Base-by-base conservation (phyloP, 2,329 filamentous ascomycete genomes). In the Plenodomus tracheiphilus region DNA sequence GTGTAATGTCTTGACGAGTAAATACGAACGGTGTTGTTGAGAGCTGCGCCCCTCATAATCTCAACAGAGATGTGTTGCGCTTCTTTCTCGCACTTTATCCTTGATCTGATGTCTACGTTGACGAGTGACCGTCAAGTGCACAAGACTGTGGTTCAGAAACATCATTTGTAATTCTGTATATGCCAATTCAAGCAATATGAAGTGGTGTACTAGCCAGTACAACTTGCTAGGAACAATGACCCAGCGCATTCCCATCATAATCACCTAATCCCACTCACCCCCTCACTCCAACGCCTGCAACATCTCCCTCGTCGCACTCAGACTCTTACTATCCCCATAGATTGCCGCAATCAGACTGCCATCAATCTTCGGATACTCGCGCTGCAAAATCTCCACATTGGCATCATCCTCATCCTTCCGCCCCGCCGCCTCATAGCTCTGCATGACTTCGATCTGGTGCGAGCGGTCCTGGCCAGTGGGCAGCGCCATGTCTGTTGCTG, bases 321-420 rank as follows among this genome's bases (percentile, higher is more conserved):
- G 46, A 52, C 64, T 70, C 61, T 74, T 68, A 20, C 65, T 69
- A 54, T 77, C 75, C 6, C 68, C 66, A 51, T 77, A 77, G 37
- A 77, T 68, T n/a, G 75, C 75, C 10, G 75, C 75, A 51, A 77
- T 74, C 58, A 77, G 51, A 47, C 67, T 73, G 2, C 71, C 69
- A 57, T 77, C 75, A n/a, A 77, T 58, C n/a, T 58, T 64, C 1
- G 75, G 75, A 44, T 75, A 77, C 60, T 77, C 74, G 15, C 68
- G 50, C 62, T 74, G 68, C 56, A 77, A 53, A 22, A 65, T 66
- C 50, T 70, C 74, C 19, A 76, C 71, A 49, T 77, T 73, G 18
- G 65, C 60, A 43, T 77, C 75, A 32, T 73, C 69, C 38, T 73
- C 65, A 21, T 65, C 65, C 66, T 60, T 74, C 53, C 47, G 55